Conservation (phyloP, 2,329 filamentous ascomycete genomes). For the Rhynchosporium agropyri region DNA sequence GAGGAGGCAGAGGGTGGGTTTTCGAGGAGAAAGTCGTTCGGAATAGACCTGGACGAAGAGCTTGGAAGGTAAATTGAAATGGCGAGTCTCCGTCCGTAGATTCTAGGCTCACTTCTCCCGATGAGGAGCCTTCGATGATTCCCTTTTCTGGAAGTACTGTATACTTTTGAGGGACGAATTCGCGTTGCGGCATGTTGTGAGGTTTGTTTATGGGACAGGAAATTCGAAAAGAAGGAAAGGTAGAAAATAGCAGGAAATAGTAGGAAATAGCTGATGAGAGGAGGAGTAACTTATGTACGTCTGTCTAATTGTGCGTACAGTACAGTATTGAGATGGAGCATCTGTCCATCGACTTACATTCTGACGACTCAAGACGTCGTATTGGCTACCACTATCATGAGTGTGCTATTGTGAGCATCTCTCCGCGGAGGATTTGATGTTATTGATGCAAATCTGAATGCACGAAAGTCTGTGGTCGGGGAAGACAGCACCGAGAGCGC, state of each 20-base stretch:
- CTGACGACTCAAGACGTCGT: background rate
- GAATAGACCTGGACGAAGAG: conserved; percentile 64
- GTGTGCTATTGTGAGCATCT: background rate
- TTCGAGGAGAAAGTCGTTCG: conserved; percentile 66
- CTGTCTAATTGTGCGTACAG: background rate
- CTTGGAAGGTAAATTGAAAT: conserved; percentile 65
- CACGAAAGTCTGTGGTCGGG: background rate
- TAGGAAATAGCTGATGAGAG: background rate
- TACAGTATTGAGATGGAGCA: too few relatives aligned
- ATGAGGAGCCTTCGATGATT: background rate
- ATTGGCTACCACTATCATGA: background rate
- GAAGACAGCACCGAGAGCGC: background rate
- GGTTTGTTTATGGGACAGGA: background rate
- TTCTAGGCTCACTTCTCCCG: conserved; percentile 29
- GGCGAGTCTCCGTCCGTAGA: conserved; percentile 38
- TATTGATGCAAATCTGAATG: background rate
- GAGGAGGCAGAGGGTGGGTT: conserved; percentile 65
- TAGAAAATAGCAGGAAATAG: background rate
- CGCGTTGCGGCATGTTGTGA: conserved; percentile 33
- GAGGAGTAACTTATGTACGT: conserved; percentile 16
- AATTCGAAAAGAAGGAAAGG: background rate
- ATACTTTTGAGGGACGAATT: conserved; percentile 33
- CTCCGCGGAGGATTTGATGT: background rate
- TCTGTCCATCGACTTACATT: background rate
- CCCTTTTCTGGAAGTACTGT: conserved; percentile 27